Evolutionary conservation across 2,329 filamentous ascomycete genomes (phyloP).

Genomic region (Pseudogymnoascus sp.): DNA sequence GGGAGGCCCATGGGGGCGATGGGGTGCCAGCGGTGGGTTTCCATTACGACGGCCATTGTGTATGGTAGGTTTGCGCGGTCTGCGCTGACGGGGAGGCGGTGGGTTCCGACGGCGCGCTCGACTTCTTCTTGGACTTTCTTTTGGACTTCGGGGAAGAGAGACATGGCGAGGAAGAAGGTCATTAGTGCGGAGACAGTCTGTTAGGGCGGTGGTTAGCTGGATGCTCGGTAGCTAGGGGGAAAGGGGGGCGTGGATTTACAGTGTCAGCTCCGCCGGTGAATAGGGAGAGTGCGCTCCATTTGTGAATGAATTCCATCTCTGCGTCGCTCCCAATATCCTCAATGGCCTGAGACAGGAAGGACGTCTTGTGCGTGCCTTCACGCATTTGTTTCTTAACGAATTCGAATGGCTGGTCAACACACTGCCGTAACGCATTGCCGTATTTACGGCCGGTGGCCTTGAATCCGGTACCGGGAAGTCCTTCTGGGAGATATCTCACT

Average conservation of each 20-base stretch:
- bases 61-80: conserved; percentile 38
- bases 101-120: conserved; percentile 39
- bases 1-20: conserved; percentile 44
- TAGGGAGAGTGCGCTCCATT: conserved; percentile 37
- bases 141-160: conserved; percentile 38
- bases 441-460: conserved; percentile 35
- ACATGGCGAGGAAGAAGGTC: conserved; percentile 35
- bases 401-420: conserved; percentile 35
- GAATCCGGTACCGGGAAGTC: conserved; percentile 39
- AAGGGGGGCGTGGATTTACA: conserved; percentile 16
- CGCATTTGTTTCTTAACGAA: conserved; percentile 37
- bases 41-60: conserved; percentile 38
- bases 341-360: conserved; percentile 35
- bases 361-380: conserved; percentile 27
- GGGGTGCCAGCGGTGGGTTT: conserved; percentile 38
- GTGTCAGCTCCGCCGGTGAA: conserved; percentile 38
- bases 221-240: conserved; percentile 30
- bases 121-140: conserved; percentile 39
- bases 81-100: conserved; percentile 37
- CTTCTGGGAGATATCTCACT: conserved; percentile 37
- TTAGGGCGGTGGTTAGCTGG: conserved; percentile 31
- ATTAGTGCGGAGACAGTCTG: conserved; percentile 28
- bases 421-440: conserved; percentile 26
- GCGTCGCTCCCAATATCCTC: conserved; percentile 27
- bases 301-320: conserved; percentile 30